These are phyloP conservation scores for Herpetospermum pedunculosum DNA, from an alignment of 306 rosid species.

Conservation along the genomic window DNA sequence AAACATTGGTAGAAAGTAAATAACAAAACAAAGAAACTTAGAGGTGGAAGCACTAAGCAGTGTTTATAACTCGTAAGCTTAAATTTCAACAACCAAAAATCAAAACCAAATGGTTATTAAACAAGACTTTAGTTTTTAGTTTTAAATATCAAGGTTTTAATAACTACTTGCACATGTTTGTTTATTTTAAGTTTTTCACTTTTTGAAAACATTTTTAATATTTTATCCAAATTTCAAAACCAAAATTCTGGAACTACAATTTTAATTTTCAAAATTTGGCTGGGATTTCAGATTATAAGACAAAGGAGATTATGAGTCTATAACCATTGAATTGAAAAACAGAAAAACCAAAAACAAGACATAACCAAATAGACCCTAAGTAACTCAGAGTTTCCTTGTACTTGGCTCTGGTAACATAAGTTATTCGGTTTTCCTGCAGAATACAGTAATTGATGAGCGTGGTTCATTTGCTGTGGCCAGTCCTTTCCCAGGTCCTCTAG, in stretches of 20 bases:
- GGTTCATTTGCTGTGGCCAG: conserved; percentile 75
- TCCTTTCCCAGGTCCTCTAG: conserved; percentile 70
- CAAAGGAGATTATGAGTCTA: not conserved
- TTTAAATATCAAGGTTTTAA: not conserved
- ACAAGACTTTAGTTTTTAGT: no score
- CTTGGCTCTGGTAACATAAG: not conserved
- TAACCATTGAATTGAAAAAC: not conserved
- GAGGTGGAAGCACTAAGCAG: no score
- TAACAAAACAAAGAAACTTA: no score
- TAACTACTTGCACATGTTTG: not conserved
- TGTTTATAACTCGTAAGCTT: no score
- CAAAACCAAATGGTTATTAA: no score
- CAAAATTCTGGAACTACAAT: not conserved
- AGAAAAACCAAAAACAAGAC: not conserved
- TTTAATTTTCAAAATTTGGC: not conserved
- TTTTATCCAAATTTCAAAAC: not conserved
- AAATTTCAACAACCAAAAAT: no score
- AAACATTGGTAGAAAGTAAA: no score
- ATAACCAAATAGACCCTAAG: not conserved
- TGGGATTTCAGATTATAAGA: not conserved
- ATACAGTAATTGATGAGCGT: conserved; percentile 79
- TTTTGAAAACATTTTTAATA: not conserved
- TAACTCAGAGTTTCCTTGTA: not conserved
- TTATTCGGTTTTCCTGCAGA: conserved; percentile 32
- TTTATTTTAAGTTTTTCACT: not conserved